These are phyloP conservation scores for Pholiota conissans DNA, from an alignment of 768 basidiomycete genomes.

Conservation along the genomic window DNA sequence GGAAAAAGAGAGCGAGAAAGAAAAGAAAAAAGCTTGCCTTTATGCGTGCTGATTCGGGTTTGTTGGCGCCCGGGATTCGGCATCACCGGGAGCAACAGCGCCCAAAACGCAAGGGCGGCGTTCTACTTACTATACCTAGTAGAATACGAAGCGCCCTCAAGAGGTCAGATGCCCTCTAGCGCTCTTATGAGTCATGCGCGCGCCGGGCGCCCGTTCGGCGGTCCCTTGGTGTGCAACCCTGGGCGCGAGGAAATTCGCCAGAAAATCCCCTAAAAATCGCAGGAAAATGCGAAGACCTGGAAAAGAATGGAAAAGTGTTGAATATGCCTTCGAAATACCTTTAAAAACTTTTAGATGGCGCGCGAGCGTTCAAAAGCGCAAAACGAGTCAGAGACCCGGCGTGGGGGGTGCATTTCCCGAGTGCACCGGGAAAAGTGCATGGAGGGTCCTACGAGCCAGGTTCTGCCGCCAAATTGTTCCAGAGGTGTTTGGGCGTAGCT, in stretches of 20 bases:
- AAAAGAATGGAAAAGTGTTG: not conserved
- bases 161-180: not conserved
- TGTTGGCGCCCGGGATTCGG: not conserved
- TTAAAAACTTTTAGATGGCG: not conserved
- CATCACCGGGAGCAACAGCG: conserved; percentile 10
- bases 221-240: conserved; percentile 4
- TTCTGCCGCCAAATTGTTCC: not conserved
- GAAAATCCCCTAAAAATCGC: conserved; percentile 6
- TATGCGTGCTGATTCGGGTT: not conserved
- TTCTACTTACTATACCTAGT: conserved; percentile 1
- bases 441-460: not conserved
- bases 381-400: not conserved
- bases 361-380: not conserved
- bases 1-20: not conserved
- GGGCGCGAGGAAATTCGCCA: not conserved
- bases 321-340: not conserved
- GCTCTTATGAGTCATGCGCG: conserved; percentile 8
- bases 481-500: not conserved
- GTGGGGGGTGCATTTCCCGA: conserved; percentile 22
- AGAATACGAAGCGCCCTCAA: not conserved
- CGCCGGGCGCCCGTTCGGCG: conserved; percentile 13
- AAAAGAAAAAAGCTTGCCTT: not conserved
- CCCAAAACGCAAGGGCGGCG: conserved; percentile 14
- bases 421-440: conserved; percentile 23
- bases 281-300: not conserved